Base-by-base conservation (phyloP, 2,329 filamentous ascomycete genomes). In the Elsinoe fawcettii region DNA sequence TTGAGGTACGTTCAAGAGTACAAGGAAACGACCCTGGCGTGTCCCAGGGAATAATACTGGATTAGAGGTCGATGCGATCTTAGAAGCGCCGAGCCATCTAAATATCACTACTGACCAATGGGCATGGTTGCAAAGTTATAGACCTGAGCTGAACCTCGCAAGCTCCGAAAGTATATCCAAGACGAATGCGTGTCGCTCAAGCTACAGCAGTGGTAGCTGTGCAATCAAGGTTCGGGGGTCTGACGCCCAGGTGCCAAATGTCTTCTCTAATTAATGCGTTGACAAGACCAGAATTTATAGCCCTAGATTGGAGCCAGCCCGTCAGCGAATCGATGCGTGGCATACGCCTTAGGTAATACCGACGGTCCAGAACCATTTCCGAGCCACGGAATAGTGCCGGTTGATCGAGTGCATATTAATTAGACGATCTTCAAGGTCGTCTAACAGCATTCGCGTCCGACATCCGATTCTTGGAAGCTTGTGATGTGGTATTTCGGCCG, bases 401-500 rank as follows among this genome's bases (percentile, higher is more conserved):
- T 6, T 12, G 34, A 37, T 37, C 34, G 14, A 4, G 34, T 12
- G n/a, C n/a, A n/a, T 37, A 14, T 12, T 37, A 5, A 3, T 37
- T 14, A 12, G 5, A 37, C 34, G 49, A 37, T 37, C 49, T 53
- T 34, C 23, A 22, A n/a, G 32, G 32, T 18, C 23, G 25, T 53
- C 18, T 36, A 7, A 53, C 53, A 20, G 37, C 7, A 23, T 37
- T 12, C 34, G 32, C 12, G 39, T 32, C 30, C 27, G 49, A 7
- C 30, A 34, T 39, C 37, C 56, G 25, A 44, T 51, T 6, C 55
- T 49, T 23, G 41, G 46, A 51, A 3, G 46, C 46, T 11, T 22
- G 25, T 2, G 46, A 51, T 18, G 57, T 32, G 56, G 37, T 14
- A 34, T 51, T 14, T 34, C 51, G 27, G 25, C n/a, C 0, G 44